Evolutionary conservation across 2,329 filamentous ascomycete genomes (phyloP), one percentile per base, ranked within the genome.

Genomic region (Paraphoma chrysanthemicola): DNA sequence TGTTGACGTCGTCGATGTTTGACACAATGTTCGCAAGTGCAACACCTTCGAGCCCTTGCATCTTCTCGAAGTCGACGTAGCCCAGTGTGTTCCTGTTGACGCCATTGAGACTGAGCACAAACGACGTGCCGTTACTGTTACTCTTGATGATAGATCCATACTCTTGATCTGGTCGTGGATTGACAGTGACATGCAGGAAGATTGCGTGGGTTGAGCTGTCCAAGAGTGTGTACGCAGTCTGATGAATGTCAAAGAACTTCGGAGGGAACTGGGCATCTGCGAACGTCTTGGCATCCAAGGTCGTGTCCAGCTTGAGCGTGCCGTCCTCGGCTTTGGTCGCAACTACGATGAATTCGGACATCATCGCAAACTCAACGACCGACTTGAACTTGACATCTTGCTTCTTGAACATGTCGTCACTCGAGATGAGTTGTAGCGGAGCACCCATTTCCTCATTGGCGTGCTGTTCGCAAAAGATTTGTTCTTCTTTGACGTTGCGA

Each of bases 121-220:
- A 99, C 1, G 91, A 95, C 0, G 95, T 99, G 51, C 95, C 95
- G 72, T 99, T 98, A 68, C 93, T 97, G 80, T 99, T 99, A 72
- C 93, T 97, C 85, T 98, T 99, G 78, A 99, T 87, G 66, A 99
- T 92, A 23, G 90, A 90, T 38, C 95, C 95, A 67, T 91, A 93
- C 57, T 90, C 86, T 48, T 85, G 86, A 16, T 87, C 89, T 48
- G 82, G 74, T 3, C 81, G 80, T 41, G 84, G 85, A 68, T 90
- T 89, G 41, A 92, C 91, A 0, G 90, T 93, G 45, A 98, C 94
- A 71, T 98, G 96, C 55, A 99, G 80, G 78, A 98, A 98, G 56
- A 99, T 85, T 1, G 95, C 91, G 76, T 98, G 94, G 0, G 93
- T 97, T 1, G 92, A 95, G 77, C 93, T 97, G 74, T 97, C 93